A percentile compares a stretch with the other conserved stretches of the same genome.
These are phyloP conservation scores for Colletotrichum orbiculare DNA, from an alignment of 2,329 filamentous ascomycete species.

Conservation along the genomic window DNA sequence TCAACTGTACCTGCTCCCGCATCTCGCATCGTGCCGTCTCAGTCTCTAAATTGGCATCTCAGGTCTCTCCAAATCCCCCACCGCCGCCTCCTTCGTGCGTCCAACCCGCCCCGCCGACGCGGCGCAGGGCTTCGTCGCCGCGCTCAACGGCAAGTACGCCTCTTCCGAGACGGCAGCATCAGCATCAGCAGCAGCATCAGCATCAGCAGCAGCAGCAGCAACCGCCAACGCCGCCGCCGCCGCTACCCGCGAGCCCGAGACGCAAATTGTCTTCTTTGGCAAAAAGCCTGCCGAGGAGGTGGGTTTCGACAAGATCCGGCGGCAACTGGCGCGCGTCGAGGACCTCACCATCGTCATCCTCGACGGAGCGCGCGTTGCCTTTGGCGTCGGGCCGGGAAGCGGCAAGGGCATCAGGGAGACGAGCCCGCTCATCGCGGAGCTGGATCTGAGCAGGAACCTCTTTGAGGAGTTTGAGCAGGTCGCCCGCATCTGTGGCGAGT, in stretches of 20 bases:
- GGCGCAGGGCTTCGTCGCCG: constrained; percentile 80
- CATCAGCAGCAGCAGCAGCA: no score
- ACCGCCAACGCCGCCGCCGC: constrained; percentile 12
- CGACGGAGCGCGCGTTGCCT: constrained; percentile 75
- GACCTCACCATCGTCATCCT: constrained; percentile 86
- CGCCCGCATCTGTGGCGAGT: constrained; percentile 74
- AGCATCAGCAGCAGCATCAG: no score
- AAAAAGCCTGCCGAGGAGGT: constrained; percentile 89
- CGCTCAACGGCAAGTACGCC: constrained; percentile 86
- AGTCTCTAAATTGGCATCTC: constrained; percentile 28
- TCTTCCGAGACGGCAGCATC: constrained; percentile 55
- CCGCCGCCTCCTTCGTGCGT: constrained; percentile 87
- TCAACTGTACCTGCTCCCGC: constrained; percentile 71
- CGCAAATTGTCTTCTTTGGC: constrained; percentile 74
- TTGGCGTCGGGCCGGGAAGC: constrained; percentile 43
- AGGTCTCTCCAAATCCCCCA: constrained; percentile 73
- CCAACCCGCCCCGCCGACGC: constrained; percentile 77
- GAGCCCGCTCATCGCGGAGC: constrained; percentile 77
- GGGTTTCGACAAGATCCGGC: constrained; percentile 92
- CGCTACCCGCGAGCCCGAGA: constrained; percentile 39
- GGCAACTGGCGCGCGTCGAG: constrained; percentile 79
- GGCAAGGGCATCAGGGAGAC: constrained; percentile 56
- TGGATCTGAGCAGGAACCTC: constrained; percentile 88
- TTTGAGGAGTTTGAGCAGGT: constrained; percentile 76
- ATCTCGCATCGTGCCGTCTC: constrained; percentile 32